Base-by-base conservation (phyloP, 1,284 basidiomycete genomes). In the Flammula alnicola region DNA sequence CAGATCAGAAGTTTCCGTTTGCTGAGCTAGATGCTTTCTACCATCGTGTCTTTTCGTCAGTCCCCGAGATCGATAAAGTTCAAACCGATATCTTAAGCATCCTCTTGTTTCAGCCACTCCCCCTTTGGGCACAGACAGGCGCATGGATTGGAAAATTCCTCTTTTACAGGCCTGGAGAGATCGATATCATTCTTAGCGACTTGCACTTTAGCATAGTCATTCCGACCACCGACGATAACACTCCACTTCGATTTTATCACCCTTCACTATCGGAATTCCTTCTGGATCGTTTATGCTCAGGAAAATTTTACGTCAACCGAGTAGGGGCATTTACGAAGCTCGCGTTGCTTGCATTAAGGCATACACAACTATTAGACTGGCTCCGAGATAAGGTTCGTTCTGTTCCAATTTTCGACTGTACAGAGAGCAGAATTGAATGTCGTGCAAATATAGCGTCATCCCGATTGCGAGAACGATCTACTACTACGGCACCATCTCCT, bases 191-290 rank as follows among this genome's bases (percentile, higher is more conserved):
- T 7, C 17, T 56, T n/a, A 42, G 39, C 26, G 54, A 56, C 16
- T 23, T 56, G 3, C 47, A 52, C 23, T 56, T 50, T 0, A 41
- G 51, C 29, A 44, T 55, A 25, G 33, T 32, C 29, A 44, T 56
- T 4, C 47, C 54, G 20, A 11, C 46, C 5, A 27, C 41, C 9
- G 40, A 46, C 5, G 43, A 49, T n/a, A 38, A 38, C 2, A 22
- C 29, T 3, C 32, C 41, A 19, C 27, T 57, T 10, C 47, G 47
- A 9, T 43, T 57, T 11, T 46, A 30, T 29, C 56, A 57, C 25
- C 52, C 56, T 3, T 57, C 56, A 5, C 32, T 57, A n/a, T 29
- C 31, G 2, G 56, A 57, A 30, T 57, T 55, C 14, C 29, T 57
- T 14, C 4, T 48, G 5, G 56, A 57, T 37, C 45, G 40, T 27